Evolutionary conservation across 352 stramenopile species (phyloP).

Genomic region (Phytophthora tubulina): DNA sequence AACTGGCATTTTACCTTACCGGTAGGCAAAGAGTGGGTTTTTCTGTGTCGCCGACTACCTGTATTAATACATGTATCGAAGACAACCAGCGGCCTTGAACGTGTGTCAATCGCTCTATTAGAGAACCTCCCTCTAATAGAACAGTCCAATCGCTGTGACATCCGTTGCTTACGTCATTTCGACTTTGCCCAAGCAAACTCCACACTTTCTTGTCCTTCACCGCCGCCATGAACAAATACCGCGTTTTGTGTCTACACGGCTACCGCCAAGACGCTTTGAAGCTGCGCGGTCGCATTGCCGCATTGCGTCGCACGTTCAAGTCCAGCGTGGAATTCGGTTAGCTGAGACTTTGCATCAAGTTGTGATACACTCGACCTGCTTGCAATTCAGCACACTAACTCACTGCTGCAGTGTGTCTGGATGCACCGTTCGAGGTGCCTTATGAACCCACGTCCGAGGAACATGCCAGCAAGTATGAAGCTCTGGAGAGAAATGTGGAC

Average conservation of each 20-base stretch:
- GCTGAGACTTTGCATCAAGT: constrained; percentile 9
- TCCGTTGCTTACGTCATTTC: constrained; percentile 3
- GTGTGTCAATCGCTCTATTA: constrained; percentile 18
- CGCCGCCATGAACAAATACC: constrained; percentile 53
- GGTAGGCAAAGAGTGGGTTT: too few relatives aligned
- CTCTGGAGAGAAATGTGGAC: neutral
- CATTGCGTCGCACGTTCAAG: constrained; percentile 78
- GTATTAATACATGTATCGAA: too few relatives aligned
- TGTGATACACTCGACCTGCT: constrained; percentile 3
- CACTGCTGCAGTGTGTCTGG: constrained; percentile 67
- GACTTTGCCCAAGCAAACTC: constrained; percentile 14
- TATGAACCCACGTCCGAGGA: constrained; percentile 73
- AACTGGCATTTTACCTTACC: too few relatives aligned
- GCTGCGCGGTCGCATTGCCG: constrained; percentile 76
- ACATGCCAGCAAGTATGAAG: constrained; percentile 51
- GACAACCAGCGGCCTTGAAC: neutral
- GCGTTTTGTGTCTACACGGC: constrained; percentile 87
- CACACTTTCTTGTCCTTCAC: neutral
- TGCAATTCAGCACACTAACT: neutral
- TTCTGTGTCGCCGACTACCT: too few relatives aligned
- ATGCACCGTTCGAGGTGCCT: constrained; percentile 76
- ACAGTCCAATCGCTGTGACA: constrained; percentile 1
- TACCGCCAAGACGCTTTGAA: constrained; percentile 84
- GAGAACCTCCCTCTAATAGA: constrained; percentile 25
- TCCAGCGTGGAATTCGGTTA: constrained; percentile 84